phyloP scores from a whole-genome alignment of 352 stramenopile species.

The Blastocystis sp. region DNA sequence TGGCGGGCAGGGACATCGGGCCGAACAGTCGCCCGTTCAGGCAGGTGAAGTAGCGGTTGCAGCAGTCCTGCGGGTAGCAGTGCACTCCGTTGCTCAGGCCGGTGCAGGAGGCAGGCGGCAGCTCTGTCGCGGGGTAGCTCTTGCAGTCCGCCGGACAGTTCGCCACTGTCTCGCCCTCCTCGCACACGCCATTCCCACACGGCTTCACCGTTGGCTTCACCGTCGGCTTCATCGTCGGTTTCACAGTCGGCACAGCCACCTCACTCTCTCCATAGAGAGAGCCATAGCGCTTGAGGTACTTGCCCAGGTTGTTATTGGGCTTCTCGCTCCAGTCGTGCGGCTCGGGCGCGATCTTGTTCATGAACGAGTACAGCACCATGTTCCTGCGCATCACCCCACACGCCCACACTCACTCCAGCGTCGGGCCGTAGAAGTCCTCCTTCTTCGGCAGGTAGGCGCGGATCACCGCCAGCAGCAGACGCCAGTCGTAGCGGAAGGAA shows the following conservation, averaged over 20 bases:
- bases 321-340: slow-evolving; percentile 22
- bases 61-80: slow-evolving; percentile 57
- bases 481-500: slow-evolving; percentile 66
- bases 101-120: slow-evolving; percentile 31
- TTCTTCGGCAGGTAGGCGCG: slow-evolving; percentile 61
- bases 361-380: slow-evolving; percentile 61
- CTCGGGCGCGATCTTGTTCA: slow-evolving; percentile 52
- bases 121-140: not conserved
- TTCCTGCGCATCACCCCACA: slow-evolving; percentile 16
- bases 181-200: slow-evolving; percentile 59
- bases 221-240: not conserved
- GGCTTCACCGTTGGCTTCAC: not conserved
- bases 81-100: slow-evolving; percentile 3
- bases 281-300: slow-evolving; percentile 58
- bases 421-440: slow-evolving; percentile 56
- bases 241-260: not conserved
- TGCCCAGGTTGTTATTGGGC: not conserved
- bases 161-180: slow-evolving; percentile 45
- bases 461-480: slow-evolving; percentile 48
- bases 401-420: slow-evolving; percentile 26
- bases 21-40: slow-evolving; percentile 39
- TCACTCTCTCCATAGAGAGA: not conserved
- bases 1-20: not conserved
- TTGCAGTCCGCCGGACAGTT: slow-evolving; percentile 66
- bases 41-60: slow-evolving; percentile 34